phyloP scores from a whole-genome alignment of 108 stramenopile genomes.

The Epithemia pelagica region DNA sequence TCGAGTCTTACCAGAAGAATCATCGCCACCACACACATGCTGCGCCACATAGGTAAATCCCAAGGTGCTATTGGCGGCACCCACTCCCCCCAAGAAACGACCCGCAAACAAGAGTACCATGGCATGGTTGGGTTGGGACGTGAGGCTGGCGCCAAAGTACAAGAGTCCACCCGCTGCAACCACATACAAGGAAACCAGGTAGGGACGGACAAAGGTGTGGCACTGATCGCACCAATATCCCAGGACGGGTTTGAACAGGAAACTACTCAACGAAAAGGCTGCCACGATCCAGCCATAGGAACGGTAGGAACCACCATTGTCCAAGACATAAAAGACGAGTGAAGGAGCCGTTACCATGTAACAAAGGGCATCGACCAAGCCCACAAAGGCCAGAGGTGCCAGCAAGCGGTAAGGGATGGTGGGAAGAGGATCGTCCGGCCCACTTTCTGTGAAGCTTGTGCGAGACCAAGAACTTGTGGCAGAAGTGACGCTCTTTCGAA shows the following conservation, averaged over 20 bases:
- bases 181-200: constrained; percentile 28
- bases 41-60: constrained; percentile 65
- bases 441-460: no score
- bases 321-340: constrained; percentile 57
- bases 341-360: constrained; percentile 70
- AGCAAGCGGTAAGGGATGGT: constrained; percentile 1
- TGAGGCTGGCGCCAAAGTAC: constrained; percentile 47
- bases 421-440: no score
- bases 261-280: constrained; percentile 48
- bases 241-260: constrained; percentile 61
- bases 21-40: constrained; percentile 34
- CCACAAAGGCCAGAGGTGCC: constrained; percentile 21
- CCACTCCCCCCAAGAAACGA: constrained; percentile 52
- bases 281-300: constrained; percentile 47
- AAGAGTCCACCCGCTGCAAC: constrained; percentile 44
- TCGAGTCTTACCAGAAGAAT: no score
- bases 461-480: no score
- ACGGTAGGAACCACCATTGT: constrained; percentile 50
- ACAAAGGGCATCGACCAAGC: constrained; percentile 56
- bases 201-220: constrained; percentile 56
- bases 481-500: no score
- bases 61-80: constrained; percentile 54
- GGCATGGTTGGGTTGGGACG: constrained; percentile 9
- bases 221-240: constrained; percentile 49
- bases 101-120: constrained; percentile 38